Evolutionary conservation across 768 basidiomycete genomes (phyloP).

Genomic region (Pholiota molesta): DNA sequence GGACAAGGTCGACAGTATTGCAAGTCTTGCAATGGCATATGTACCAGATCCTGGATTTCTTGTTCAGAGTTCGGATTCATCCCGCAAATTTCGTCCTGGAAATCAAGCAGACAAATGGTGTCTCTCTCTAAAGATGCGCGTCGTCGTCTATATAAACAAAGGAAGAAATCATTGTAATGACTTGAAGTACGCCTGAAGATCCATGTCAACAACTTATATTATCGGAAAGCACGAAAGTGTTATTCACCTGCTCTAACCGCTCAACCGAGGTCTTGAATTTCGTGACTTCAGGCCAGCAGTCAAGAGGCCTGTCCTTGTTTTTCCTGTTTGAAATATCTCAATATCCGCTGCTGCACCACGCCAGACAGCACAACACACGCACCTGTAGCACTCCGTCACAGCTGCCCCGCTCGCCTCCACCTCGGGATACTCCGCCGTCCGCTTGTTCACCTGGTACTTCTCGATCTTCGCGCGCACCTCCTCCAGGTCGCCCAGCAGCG

Average conservation of each 20-base stretch:
- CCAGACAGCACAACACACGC: conserved; percentile 25
- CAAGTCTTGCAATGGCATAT: no score
- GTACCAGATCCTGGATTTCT: no score
- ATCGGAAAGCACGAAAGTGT: background rate
- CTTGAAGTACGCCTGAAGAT: conserved; percentile 61
- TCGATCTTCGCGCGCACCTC: conserved; percentile 75
- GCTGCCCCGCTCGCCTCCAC: conserved; percentile 61
- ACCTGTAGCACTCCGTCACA: conserved; percentile 80
- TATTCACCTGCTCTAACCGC: conserved; percentile 66
- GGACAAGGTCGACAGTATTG: no score
- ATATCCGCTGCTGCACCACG: background rate
- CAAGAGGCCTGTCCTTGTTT: conserved; percentile 54
- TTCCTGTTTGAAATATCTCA: conserved; percentile 39
- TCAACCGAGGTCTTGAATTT: conserved; percentile 73
- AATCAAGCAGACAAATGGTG: no score
- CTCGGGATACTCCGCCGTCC: conserved; percentile 55
- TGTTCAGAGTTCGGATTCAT: no score
- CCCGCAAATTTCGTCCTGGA: no score
- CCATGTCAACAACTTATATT: conserved; percentile 11
- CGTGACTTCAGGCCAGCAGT: conserved; percentile 76
- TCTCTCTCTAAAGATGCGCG: no score
- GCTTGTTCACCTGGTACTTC: conserved; percentile 60
- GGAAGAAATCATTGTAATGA: conserved; percentile 45
- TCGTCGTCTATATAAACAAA: no score
- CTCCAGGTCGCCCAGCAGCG: conserved; percentile 74